Evolutionary conservation across 2,329 filamentous ascomycete species (phyloP).

Genomic region (Aspergillus unguis): DNA sequence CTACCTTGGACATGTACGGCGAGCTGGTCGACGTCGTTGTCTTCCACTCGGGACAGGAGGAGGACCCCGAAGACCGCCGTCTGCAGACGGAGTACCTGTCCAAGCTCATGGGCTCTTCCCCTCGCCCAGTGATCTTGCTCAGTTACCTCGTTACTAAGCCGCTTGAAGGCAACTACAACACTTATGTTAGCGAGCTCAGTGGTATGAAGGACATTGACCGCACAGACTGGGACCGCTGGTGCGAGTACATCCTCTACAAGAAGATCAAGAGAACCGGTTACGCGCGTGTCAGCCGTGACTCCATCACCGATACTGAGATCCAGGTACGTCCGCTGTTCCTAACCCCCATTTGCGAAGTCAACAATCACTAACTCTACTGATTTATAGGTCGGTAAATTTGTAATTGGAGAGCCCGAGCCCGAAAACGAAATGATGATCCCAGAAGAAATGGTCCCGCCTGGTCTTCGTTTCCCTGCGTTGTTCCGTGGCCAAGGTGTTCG

Average conservation of each 20-base stretch:
- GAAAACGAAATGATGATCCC: conserved; percentile 62
- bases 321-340: conserved; percentile 56
- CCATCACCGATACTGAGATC: conserved; percentile 95
- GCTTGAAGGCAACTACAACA: conserved; percentile 91
- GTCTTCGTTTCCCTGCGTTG: conserved; percentile 76
- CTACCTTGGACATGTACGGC: conserved; percentile 91
- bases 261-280: conserved; percentile 81
- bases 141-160: conserved; percentile 92
- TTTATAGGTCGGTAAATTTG: conserved; percentile 76
- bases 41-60: conserved; percentile 97
- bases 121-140: conserved; percentile 78
- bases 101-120: conserved; percentile 78
- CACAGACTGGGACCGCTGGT: conserved; percentile 95
- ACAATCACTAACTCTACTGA: too few species aligned
- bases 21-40: conserved; percentile 90
- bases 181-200: conserved; percentile 78
- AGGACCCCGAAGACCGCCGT: conserved; percentile 86
- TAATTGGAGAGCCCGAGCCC: conserved; percentile 67
- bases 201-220: conserved; percentile 96
- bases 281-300: conserved; percentile 79
- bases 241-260: conserved; percentile 98
- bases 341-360: neutral
- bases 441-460: conserved; percentile 72
- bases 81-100: conserved; percentile 83
- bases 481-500: conserved; percentile 84